These are phyloP conservation scores for Heteromeles arbutifolia DNA, from an alignment of 306 rosid genomes.

Conservation along the genomic window DNA sequence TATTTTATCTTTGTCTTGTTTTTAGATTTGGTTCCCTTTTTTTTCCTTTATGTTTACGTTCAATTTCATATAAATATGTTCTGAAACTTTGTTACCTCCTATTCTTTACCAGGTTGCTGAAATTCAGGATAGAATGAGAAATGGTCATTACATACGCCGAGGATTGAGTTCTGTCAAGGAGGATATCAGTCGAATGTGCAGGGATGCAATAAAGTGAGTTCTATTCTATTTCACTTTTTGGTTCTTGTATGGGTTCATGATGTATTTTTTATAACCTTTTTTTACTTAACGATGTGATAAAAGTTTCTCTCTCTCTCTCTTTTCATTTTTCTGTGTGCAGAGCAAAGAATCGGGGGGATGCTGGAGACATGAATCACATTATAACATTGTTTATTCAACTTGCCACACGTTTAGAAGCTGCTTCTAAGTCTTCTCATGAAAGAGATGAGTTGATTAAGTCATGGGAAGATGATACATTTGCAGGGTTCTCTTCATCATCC, in stretches of 20 bases:
- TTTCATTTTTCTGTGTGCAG: conserved; percentile 29
- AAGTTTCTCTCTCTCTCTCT: neutral
- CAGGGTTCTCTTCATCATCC: conserved; percentile 34
- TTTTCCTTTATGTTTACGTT: neutral
- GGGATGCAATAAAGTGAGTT: conserved; percentile 91
- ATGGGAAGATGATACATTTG: conserved; percentile 48
- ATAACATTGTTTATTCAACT: conserved; percentile 71
- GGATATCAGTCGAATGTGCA: conserved; percentile 92
- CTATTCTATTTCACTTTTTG: conserved; percentile 6
- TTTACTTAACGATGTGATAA: neutral
- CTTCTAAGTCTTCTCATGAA: conserved; percentile 50
- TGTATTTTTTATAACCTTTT: neutral
- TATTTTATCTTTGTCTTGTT: neutral
- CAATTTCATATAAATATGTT: neutral
- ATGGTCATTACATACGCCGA: conserved; percentile 75
- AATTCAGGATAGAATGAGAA: conserved; percentile 80
- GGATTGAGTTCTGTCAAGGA: conserved; percentile 87
- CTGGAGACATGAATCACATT: conserved; percentile 60
- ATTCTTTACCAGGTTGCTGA: conserved; percentile 69
- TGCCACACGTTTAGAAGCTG: conserved; percentile 61
- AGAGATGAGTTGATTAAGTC: conserved; percentile 54
- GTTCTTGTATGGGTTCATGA: neutral
- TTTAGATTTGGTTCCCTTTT: neutral
- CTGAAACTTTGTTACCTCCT: conserved; percentile 6
- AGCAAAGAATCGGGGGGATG: conserved; percentile 75